A percentile compares a stretch with the other conserved stretches of the same genome.
Evolutionary conservation across 148 eudicot genomes (phyloP).

Genomic region (Oxyria digyna): DNA sequence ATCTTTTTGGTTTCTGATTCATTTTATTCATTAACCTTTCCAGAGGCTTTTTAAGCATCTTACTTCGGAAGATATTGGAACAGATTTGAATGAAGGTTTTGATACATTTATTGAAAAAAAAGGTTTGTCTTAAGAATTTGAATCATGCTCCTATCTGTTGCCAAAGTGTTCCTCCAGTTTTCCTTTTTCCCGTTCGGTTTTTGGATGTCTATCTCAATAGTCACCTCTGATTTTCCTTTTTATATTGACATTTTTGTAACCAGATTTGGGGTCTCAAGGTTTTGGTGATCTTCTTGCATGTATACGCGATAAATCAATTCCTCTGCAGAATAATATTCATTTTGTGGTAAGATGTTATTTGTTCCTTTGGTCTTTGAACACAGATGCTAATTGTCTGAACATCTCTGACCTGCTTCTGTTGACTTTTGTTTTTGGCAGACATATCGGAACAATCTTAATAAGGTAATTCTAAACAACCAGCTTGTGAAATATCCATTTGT

Average conservation of each 20-base stretch:
- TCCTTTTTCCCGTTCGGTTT: background rate
- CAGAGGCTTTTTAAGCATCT: constrained; percentile 97
- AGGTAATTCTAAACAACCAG: constrained; percentile 35
- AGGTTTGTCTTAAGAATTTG: constrained; percentile 25
- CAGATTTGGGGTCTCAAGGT: constrained; percentile 94
- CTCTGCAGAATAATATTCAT: constrained; percentile 74
- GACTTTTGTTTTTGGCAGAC: constrained; percentile 43
- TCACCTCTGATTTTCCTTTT: background rate
- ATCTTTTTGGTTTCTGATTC: constrained; percentile 11
- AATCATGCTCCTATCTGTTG: background rate
- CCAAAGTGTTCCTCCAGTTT: background rate
- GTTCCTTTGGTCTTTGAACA: background rate
- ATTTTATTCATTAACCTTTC: constrained; percentile 9
- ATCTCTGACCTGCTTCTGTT: constrained; percentile 8
- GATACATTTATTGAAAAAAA: constrained; percentile 76
- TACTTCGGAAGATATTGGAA: constrained; percentile 86
- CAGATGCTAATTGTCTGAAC: constrained; percentile 4
- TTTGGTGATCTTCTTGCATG: constrained; percentile 88
- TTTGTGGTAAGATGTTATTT: constrained; percentile 63
- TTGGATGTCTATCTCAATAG: background rate
- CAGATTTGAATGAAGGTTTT: constrained; percentile 89
- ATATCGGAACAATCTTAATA: constrained; percentile 94
- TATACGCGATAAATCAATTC: constrained; percentile 63
- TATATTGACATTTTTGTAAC: constrained; percentile 4
- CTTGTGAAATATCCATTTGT: background rate